Conservation (phyloP, 2,329 filamentous ascomycete genomes). For the Lasiodiplodia sp. region DNA sequence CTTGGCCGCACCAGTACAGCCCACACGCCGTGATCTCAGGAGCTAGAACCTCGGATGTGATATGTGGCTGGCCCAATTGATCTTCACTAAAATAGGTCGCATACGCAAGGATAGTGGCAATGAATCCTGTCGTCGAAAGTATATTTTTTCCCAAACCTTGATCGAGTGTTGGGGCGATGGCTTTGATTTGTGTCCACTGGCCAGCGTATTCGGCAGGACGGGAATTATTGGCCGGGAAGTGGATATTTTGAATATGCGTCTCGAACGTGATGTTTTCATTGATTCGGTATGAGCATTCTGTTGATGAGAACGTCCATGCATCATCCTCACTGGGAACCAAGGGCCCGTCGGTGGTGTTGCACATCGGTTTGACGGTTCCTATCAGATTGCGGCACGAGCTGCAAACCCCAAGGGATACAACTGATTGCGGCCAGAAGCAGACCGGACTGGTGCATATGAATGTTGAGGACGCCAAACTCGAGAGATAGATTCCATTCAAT, state of each 20-base stretch:
- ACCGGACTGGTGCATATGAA: no score
- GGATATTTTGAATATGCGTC: not conserved
- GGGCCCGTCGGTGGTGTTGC: no score
- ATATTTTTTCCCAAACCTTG: not conserved
- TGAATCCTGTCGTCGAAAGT: not conserved
- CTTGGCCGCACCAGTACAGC: not conserved
- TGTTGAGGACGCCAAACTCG: no score
- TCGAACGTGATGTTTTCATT: not conserved
- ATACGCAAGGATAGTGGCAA: not conserved
- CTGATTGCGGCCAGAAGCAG: no score
- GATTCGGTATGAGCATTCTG: no score
- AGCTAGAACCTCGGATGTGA: not conserved
- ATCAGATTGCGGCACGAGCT: no score
- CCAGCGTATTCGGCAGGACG: not conserved
- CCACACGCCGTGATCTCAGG: not conserved
- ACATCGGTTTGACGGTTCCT: no score
- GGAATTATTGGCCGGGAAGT: not conserved
- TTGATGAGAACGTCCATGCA: no score
- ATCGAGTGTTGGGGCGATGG: not conserved
- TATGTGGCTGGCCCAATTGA: not conserved
- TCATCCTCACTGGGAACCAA: no score
- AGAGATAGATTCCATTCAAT: no score
- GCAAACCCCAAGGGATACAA: no score
- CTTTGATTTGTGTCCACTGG: conserved; percentile 4
- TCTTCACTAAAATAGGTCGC: not conserved